A percentile compares a stretch with the other conserved stretches of the same genome.
phyloP scores from a whole-genome alignment of 2,329 filamentous ascomycete genomes.

The Cytospora schulzeri region DNA sequence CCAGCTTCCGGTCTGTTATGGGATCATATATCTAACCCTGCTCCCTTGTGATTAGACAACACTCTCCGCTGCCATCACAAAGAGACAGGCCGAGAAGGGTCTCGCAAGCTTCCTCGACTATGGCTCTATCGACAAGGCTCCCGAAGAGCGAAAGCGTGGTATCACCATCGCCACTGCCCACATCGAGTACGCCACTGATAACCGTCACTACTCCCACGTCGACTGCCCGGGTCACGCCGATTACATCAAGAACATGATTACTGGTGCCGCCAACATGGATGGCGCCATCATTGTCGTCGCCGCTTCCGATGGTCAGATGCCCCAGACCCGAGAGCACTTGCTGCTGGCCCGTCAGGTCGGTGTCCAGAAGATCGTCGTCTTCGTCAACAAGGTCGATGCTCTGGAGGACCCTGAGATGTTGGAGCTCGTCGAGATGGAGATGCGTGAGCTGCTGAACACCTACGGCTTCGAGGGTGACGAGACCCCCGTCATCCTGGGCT shows the following conservation, averaged over 20 bases:
- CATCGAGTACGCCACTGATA: slow-evolving; percentile 95
- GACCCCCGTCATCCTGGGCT: slow-evolving; percentile 95
- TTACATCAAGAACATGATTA: slow-evolving; percentile 99
- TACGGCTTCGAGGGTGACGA: slow-evolving; percentile 99
- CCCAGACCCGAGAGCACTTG: slow-evolving; percentile 97
- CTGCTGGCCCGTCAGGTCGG: slow-evolving; percentile 97
- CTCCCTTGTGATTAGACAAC: slow-evolving; percentile 68
- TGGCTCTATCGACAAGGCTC: slow-evolving; percentile 97
- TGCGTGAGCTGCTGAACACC: slow-evolving; percentile 89
- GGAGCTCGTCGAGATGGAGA: slow-evolving; percentile 99
- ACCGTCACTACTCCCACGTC: slow-evolving; percentile 97
- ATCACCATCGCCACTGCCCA: slow-evolving; percentile 99
- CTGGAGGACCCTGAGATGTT: slow-evolving; percentile 99
- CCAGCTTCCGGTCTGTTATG: not conserved
- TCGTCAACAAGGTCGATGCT: slow-evolving; percentile 99
- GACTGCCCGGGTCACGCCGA: slow-evolving; percentile 99
- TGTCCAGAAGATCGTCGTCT: slow-evolving; percentile 97
- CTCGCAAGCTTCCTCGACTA: slow-evolving; percentile 95
- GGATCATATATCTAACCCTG: slow-evolving; percentile 27
- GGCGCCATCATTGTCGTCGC: slow-evolving; percentile 98
- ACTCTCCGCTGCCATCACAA: slow-evolving; percentile 97
- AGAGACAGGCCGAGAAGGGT: slow-evolving; percentile 94
- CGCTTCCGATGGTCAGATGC: slow-evolving; percentile 98
- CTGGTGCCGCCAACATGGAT: slow-evolving; percentile 98
- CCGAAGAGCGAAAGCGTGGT: slow-evolving; percentile 99